phyloP scores from a whole-genome alignment of 768 basidiomycete species.

The Hypholoma fasciculare region DNA sequence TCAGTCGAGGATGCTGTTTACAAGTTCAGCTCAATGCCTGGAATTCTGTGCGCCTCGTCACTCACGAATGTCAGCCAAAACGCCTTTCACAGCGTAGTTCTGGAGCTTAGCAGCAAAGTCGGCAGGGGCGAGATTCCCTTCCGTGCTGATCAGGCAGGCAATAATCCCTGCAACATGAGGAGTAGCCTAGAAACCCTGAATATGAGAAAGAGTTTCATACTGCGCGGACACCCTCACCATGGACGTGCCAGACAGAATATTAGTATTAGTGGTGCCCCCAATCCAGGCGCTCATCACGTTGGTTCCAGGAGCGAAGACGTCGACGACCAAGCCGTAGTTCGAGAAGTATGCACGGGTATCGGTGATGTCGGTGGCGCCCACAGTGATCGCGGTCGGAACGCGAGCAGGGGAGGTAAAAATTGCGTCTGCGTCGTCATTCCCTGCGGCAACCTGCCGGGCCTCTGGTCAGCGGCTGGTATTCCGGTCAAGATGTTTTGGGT shows the following conservation, averaged over 20 bases:
- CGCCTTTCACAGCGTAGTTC: conserved; percentile 24
- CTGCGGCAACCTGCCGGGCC: conserved; percentile 29
- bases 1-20: conserved; percentile 20
- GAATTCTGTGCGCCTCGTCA: not conserved
- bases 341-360: conserved; percentile 36
- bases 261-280: conserved; percentile 23
- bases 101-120: conserved; percentile 24
- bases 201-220: not conserved
- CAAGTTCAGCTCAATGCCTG: not conserved
- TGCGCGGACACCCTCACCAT: conserved; percentile 19
- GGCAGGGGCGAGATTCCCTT: conserved; percentile 32
- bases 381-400: conserved; percentile 33
- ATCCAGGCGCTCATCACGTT: conserved; percentile 32
- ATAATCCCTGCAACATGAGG: conserved; percentile 42
- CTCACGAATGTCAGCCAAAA: conserved; percentile 28
- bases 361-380: conserved; percentile 37
- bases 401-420: conserved; percentile 33
- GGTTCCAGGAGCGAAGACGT: conserved; percentile 41
- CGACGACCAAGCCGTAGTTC: conserved; percentile 42
- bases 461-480: not conserved
- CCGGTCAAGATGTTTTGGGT: not conserved
- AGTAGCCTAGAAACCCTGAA: conserved; percentile 26
- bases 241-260: conserved; percentile 26
- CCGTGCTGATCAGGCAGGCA: conserved; percentile 32
- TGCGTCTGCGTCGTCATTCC: conserved; percentile 34